A percentile compares a stretch with the other conserved stretches of the same genome.
Conservation (phyloP, 2,329 filamentous ascomycete genomes). For the Aureobasidium subglaciale region DNA sequence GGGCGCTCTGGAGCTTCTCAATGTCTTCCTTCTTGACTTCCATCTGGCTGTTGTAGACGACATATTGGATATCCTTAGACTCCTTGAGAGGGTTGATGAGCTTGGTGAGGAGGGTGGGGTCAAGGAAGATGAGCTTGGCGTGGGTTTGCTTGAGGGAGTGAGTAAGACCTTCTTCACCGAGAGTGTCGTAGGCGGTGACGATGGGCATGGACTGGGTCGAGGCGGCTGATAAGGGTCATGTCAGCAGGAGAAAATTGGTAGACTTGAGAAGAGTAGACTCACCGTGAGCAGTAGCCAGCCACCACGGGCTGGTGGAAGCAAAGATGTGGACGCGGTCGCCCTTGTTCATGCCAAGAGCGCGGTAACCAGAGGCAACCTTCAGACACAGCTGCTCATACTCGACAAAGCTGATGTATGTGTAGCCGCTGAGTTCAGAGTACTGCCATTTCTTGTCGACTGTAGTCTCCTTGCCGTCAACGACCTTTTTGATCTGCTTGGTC, state of each 20-base stretch:
- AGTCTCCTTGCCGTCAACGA: constrained; percentile 69
- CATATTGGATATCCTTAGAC: constrained; percentile 48
- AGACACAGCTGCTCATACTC: constrained; percentile 68
- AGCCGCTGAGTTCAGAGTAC: constrained; percentile 76
- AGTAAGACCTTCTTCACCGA: constrained; percentile 74
- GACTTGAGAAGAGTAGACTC: neutral
- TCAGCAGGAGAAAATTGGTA: neutral
- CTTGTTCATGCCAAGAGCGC: constrained; percentile 63
- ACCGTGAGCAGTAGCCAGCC: constrained; percentile 64
- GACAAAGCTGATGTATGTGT: constrained; percentile 68
- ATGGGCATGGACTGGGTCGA: constrained; percentile 82
- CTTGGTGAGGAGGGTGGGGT: constrained; percentile 62
- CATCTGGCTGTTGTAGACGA: constrained; percentile 50
- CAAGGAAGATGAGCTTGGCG: constrained; percentile 77
- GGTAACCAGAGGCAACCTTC: constrained; percentile 64
- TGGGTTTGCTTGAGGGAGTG: constrained; percentile 79
- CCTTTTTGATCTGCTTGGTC: constrained; percentile 83
- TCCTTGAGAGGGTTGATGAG: constrained; percentile 49
- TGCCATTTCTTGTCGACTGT: constrained; percentile 88
- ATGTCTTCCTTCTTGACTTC: constrained; percentile 47
- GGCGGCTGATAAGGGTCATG: constrained; percentile 49
- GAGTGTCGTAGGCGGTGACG: constrained; percentile 90
- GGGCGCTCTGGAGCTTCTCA: constrained; percentile 46
- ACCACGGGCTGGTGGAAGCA: constrained; percentile 74
- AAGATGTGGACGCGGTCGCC: constrained; percentile 71